phyloP scores from a whole-genome alignment of 2,329 filamentous ascomycete species.

The Allantophomopsis lycopodina region DNA sequence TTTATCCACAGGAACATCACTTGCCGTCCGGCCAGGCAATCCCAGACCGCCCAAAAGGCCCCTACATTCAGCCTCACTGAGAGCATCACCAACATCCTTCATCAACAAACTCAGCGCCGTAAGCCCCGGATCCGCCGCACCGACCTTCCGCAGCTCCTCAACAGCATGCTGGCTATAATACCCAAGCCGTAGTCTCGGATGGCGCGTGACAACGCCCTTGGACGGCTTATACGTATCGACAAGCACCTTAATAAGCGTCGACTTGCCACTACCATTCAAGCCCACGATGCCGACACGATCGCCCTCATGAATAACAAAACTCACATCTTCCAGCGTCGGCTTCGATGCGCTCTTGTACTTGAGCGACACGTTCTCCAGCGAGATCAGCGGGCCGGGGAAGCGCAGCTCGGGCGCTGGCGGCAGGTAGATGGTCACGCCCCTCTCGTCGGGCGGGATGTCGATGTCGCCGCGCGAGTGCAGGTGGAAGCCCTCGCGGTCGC shows the following conservation, averaged over 20 bases:
- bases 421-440: slow-evolving; percentile 39
- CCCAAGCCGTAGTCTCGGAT: slow-evolving; percentile 56
- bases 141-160: slow-evolving; percentile 47
- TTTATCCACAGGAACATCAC: slow-evolving; percentile 58
- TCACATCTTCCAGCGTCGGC: slow-evolving; percentile 43
- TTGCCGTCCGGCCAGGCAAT: slow-evolving; percentile 54
- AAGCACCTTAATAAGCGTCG: slow-evolving; percentile 60
- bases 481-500: slow-evolving; percentile 54
- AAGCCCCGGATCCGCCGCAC: slow-evolving; percentile 29
- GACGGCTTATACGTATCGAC: slow-evolving; percentile 45
- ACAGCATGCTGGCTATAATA: slow-evolving; percentile 76
- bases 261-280: slow-evolving; percentile 72
- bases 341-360: slow-evolving; percentile 34
- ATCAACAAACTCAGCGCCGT: slow-evolving; percentile 54
- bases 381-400: slow-evolving; percentile 62
- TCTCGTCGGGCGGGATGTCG: slow-evolving; percentile 52
- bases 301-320: slow-evolving; percentile 56
- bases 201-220: slow-evolving; percentile 46
- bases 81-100: slow-evolving; percentile 31
- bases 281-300: slow-evolving; percentile 66
- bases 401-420: slow-evolving; percentile 55
- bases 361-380: slow-evolving; percentile 55
- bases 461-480: slow-evolving; percentile 48
- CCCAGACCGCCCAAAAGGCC: slow-evolving; percentile 55
- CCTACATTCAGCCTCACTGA: slow-evolving; percentile 55